Evolutionary conservation across 352 stramenopile genomes (phyloP).

Genomic region (Thraustotheca clavata): DNA sequence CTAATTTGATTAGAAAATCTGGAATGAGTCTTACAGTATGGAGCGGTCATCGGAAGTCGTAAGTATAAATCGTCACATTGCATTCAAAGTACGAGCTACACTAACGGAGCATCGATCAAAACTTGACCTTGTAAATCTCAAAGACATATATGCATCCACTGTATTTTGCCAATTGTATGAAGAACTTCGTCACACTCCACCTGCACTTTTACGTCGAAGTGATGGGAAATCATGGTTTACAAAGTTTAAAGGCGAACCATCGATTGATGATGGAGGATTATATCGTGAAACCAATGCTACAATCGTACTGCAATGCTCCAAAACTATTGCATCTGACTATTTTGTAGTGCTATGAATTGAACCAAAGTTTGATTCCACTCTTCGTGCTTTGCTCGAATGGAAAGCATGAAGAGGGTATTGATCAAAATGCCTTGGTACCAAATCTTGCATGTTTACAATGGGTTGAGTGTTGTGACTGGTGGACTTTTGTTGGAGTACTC

Average conservation of each 20-base stretch:
- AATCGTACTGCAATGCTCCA: neutral
- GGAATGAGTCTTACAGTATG: slow-evolving; percentile 19
- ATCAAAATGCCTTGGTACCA: slow-evolving; percentile 18
- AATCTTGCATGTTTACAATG: slow-evolving; percentile 8
- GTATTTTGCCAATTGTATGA: slow-evolving; percentile 16
- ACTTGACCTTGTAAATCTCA: neutral
- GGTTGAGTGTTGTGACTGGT: slow-evolving; percentile 19
- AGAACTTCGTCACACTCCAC: slow-evolving; percentile 10
- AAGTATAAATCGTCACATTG: slow-evolving; percentile 19
- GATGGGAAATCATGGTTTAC: slow-evolving; percentile 23
- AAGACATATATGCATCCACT: neutral
- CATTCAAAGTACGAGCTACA: slow-evolving; percentile 11
- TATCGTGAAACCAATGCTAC: slow-evolving; percentile 20
- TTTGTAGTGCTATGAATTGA: slow-evolving; percentile 19
- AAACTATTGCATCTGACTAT: neutral
- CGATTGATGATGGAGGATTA: slow-evolving; percentile 19
- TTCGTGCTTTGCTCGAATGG: slow-evolving; percentile 11
- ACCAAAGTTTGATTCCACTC: slow-evolving; percentile 14
- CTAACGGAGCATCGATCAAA: neutral
- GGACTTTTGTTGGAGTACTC: slow-evolving; percentile 6
- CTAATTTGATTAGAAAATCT: slow-evolving; percentile 16
- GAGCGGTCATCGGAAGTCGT: slow-evolving; percentile 20
- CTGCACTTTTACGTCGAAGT: slow-evolving; percentile 11
- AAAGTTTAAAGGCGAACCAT: slow-evolving; percentile 21
- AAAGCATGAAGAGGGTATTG: slow-evolving; percentile 5